A percentile compares a stretch with the other conserved stretches of the same genome.
phyloP scores from a whole-genome alignment of 2,329 filamentous ascomycete genomes.

The Exophiala xenobiotica region DNA sequence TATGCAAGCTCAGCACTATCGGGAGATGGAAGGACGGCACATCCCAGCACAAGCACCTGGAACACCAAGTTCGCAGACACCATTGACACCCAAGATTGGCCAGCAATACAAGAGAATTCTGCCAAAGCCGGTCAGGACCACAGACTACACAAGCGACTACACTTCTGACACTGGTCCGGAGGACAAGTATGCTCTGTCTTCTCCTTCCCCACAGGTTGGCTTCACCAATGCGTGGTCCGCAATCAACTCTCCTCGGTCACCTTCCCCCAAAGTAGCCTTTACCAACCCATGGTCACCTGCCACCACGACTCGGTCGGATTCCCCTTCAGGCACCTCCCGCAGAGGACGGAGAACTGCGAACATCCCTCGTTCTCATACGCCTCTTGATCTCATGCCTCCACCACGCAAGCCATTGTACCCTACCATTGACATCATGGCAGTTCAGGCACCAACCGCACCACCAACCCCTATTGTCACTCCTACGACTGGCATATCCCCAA shows the following conservation, averaged over 20 bases:
- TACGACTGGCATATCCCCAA: conserved; percentile 11
- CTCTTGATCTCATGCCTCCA: conserved; percentile 22
- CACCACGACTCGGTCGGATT: conserved; percentile 19
- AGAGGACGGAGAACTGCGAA: conserved; percentile 11
- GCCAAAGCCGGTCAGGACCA: conserved; percentile 29
- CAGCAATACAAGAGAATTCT: conserved; percentile 23
- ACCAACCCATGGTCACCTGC: conserved; percentile 24
- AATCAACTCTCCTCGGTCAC: conserved; percentile 42
- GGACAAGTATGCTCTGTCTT: conserved; percentile 35
- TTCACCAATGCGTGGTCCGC: conserved; percentile 43
- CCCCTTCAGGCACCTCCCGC: conserved; percentile 13
- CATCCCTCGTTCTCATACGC: conserved; percentile 22
- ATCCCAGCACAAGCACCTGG: conserved; percentile 5
- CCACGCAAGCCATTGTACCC: conserved; percentile 16
- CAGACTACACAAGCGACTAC: conserved; percentile 42
- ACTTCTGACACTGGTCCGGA: conserved; percentile 43
- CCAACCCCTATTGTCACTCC: neutral
- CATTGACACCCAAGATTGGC: conserved; percentile 16
- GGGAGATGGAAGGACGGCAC: conserved; percentile 33
- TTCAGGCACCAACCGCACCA: neutral
- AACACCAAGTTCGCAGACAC: conserved; percentile 9
- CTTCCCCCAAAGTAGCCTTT: conserved; percentile 18
- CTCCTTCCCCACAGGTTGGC: conserved; percentile 42
- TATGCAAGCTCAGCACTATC: conserved; percentile 35
- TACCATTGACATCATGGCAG: neutral